phyloP scores from a whole-genome alignment of 768 basidiomycete species.

The Mrakia gelida region DNA sequence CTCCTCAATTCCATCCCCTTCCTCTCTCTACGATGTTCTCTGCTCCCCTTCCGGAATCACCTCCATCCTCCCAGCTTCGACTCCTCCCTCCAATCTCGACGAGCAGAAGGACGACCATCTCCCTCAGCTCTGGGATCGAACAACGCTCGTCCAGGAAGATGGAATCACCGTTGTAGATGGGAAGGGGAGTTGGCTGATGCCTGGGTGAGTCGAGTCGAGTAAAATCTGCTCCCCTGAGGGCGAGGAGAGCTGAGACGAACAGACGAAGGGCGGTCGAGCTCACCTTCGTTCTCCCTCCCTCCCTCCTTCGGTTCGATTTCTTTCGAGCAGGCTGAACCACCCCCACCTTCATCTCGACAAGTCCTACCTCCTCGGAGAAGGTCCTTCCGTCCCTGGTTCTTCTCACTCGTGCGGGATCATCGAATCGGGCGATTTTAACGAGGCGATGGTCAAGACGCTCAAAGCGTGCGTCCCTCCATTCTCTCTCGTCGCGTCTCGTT shows the following conservation, averaged over 20 bases:
- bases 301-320: not conserved
- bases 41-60: not conserved
- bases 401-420: not conserved
- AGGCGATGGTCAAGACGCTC: not conserved
- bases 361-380: not conserved
- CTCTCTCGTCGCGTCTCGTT: not conserved
- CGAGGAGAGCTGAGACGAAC: no score
- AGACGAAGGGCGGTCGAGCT: not conserved
- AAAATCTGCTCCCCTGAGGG: not conserved
- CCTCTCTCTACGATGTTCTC: not conserved
- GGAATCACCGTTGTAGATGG: not conserved
- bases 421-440: not conserved
- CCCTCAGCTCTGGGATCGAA: not conserved
- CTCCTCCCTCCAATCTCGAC: not conserved
- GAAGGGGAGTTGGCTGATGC: constrained; percentile 4
- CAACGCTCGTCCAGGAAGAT: not conserved
- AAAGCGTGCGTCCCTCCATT: not conserved
- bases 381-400: not conserved
- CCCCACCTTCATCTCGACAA: constrained; percentile 12
- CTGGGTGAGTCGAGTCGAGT: not conserved
- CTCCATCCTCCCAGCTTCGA: not conserved
- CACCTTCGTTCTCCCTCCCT: not conserved
- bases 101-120: not conserved
- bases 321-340: not conserved
- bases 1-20: not conserved